Percentiles rank a stretch among this genome's conserved stretches.
Evolutionary conservation across 495 filamentous ascomycete genomes (phyloP).

Genomic region (Penicillium samsonianum): DNA sequence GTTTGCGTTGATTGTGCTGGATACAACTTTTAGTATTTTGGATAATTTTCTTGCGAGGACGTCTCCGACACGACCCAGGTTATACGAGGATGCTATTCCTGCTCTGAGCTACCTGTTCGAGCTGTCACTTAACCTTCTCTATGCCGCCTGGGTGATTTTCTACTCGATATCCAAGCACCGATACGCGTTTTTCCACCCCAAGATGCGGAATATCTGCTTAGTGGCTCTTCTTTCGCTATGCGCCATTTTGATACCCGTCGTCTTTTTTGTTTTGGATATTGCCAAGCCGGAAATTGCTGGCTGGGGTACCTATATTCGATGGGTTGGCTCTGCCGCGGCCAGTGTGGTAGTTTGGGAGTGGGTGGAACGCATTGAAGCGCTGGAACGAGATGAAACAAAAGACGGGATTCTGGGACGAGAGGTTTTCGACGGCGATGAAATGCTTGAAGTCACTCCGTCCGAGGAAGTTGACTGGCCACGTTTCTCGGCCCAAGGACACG

Average conservation of each 20-base stretch:
- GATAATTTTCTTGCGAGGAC: constrained; percentile 77
- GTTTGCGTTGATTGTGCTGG: constrained; percentile 86
- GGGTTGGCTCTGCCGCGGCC: constrained; percentile 94
- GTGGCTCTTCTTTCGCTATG: constrained; percentile 78
- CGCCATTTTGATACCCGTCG: constrained; percentile 82
- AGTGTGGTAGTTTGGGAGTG: constrained; percentile 99
- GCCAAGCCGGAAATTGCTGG: constrained; percentile 82
- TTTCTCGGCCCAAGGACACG: constrained; percentile 35
- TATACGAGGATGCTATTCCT: constrained; percentile 85
- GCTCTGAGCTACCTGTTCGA: constrained; percentile 94
- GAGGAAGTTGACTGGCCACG: constrained; percentile 58
- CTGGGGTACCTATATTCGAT: constrained; percentile 96
- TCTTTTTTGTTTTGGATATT: constrained; percentile 96
- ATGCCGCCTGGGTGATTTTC: constrained; percentile 94
- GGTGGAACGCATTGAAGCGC: constrained; percentile 96
- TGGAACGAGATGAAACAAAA: constrained; percentile 94
- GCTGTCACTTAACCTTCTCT: constrained; percentile 81
- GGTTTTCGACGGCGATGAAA: constrained; percentile 96
- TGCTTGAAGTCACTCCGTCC: constrained; percentile 74
- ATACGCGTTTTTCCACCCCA: constrained; percentile 89
- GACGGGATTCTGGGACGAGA: constrained; percentile 93
- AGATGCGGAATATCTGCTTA: constrained; percentile 89
- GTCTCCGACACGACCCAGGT: constrained; percentile 60
- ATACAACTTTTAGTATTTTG: constrained; percentile 83
- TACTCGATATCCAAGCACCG: constrained; percentile 90